A percentile compares a stretch with the other conserved stretches of the same genome.
These are phyloP conservation scores for Cairneyella variabilis DNA, from an alignment of 495 filamentous ascomycete genomes.

Conservation along the genomic window DNA sequence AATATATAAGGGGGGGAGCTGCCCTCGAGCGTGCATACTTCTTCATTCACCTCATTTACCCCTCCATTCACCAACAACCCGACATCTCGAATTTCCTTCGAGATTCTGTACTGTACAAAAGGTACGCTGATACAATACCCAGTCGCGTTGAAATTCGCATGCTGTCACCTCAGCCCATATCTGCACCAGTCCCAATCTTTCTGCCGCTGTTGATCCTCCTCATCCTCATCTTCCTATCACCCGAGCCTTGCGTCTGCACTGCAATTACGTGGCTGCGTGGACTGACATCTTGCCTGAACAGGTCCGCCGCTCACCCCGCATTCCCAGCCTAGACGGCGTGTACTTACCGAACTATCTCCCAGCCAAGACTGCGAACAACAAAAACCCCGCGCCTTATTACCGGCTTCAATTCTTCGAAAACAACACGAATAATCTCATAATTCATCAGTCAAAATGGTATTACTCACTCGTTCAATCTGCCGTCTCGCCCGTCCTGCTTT, in stretches of 20 bases:
- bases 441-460: constrained; percentile 48
- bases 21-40: neutral
- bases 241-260: neutral
- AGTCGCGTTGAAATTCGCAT: too few relatives aligned
- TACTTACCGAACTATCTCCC: constrained; percentile 7
- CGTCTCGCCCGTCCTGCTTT: constrained; percentile 27
- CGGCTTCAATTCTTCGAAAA: neutral
- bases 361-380: neutral
- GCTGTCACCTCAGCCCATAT: too few relatives aligned
- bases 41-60: neutral
- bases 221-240: neutral
- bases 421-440: neutral
- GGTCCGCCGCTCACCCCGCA: constrained; percentile 6
- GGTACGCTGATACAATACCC: too few relatives aligned
- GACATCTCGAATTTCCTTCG: too few relatives aligned
- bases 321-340: too few relatives aligned
- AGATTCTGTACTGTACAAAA: too few relatives aligned
- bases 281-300: neutral
- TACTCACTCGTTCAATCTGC: constrained; percentile 35
- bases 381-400: neutral
- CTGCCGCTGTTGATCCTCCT: too few relatives aligned
- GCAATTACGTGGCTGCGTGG: neutral
- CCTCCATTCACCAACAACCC: neutral
- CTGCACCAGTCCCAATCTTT: too few relatives aligned
- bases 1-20: constrained; percentile 7